Base-by-base conservation (phyloP, 2,329 filamentous ascomycete species). In the Talaromyces marneffei region DNA sequence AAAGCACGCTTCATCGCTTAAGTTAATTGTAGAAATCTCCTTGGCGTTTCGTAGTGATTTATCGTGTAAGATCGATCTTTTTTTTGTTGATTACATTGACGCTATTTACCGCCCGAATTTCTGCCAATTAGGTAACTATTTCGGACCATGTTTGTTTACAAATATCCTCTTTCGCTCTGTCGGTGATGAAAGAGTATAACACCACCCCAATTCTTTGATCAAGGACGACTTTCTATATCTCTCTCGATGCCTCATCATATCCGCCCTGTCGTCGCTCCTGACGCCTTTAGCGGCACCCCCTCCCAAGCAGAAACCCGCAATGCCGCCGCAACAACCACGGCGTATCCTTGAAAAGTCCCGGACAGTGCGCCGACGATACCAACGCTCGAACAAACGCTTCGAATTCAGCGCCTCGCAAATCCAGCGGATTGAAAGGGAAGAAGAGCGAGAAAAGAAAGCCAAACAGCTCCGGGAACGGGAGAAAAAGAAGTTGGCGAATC, bases 401-500 rank as follows among this genome's bases (percentile, higher is more conserved):
- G 63, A 69, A 39, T 75, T 75, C 60, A 72, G 69, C 12, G 68
- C 71, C 4, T 70, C 72, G 2, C 69, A 75, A 60, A 70, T 75
- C n/a, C 68, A 67, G 29, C 68, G 70, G 14, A 73, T 75, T 50
- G 76, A 78, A 48, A 75, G 77, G 50, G 74, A 78, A 53, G 73
- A 79, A 61, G 73, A 77, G 33, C 72, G 74, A 39, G 71, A 77
- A 54, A 68, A 70, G 10, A 72, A 72, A 48, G 77, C 76, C 0
- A 74, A 78, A 64, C 74, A 69, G 5, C 67, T 75, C 23, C 70
- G 70, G 2, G 74, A 75, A 10, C 68, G 67, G 40, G 73, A 75
- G 60, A 72, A 71, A 61, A 70, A 66, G 57, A 70, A 73, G 6
- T 61, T 70, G 16, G 68, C 68, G 6, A 70, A 73, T 39, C 74